Percentiles rank a stretch among this genome's conserved stretches.
Evolutionary conservation across 2,329 filamentous ascomycete genomes (phyloP).

Genomic region (Blumeriella jaapii): DNA sequence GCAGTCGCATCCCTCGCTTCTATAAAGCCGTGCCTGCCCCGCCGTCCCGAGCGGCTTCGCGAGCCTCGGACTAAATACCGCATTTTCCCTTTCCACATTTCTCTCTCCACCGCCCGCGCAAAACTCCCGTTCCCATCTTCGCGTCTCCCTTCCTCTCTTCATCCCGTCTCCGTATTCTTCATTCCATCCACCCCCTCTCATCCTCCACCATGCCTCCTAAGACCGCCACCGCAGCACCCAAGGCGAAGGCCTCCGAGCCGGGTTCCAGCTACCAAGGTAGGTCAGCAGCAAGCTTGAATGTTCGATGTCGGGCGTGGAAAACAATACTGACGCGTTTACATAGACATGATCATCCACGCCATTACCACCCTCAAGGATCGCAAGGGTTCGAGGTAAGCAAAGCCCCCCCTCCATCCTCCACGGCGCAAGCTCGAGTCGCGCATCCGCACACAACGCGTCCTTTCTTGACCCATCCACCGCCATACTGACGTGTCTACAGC

Average conservation of each 20-base stretch:
- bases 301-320: slow-evolving; percentile 20
- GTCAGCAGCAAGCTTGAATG: slow-evolving; percentile 40
- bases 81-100: too few species aligned
- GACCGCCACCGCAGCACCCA: slow-evolving; percentile 49
- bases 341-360: slow-evolving; percentile 27
- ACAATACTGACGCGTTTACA: slow-evolving; percentile 17
- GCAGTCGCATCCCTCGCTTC: too few species aligned
- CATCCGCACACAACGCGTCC: slow-evolving; percentile 18
- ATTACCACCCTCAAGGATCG: slow-evolving; percentile 27
- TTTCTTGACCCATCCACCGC: slow-evolving; percentile 6
- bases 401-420: too few species aligned
- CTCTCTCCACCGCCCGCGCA: too few species aligned
- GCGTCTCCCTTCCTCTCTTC: not conserved
- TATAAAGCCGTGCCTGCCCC: too few species aligned
- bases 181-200: slow-evolving; percentile 11
- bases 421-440: slow-evolving; percentile 3
- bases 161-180: too few species aligned
- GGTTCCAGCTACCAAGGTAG: slow-evolving; percentile 51
- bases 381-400: slow-evolving; percentile 27
- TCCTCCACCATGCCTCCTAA: slow-evolving; percentile 50
- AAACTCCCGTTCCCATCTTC: too few species aligned
- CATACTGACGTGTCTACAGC: slow-evolving; percentile 21
- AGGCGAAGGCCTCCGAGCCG: slow-evolving; percentile 47
- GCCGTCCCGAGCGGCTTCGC: too few species aligned
- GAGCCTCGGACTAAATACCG: too few species aligned